A percentile compares a stretch with the other conserved stretches of the same genome.
Conservation (phyloP, 108 stramenopile genomes). For the Discostella stelligeroides region DNA sequence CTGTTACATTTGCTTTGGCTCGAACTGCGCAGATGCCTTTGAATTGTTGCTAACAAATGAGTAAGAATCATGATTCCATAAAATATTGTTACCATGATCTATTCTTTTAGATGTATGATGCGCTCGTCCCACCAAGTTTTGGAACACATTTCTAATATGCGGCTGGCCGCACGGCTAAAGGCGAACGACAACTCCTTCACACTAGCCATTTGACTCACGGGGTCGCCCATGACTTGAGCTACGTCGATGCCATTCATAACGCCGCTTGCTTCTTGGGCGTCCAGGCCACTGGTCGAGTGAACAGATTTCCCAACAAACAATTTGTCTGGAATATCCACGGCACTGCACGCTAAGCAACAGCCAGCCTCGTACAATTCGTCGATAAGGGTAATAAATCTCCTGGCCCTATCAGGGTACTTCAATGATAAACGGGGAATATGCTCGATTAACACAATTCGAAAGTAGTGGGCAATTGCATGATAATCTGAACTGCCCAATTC, state of each 20-base stretch:
- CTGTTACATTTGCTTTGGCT: too few relatives aligned
- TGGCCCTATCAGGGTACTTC: constrained; percentile 70
- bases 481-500: constrained; percentile 94
- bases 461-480: constrained; percentile 83
- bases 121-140: constrained; percentile 75
- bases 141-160: constrained; percentile 85
- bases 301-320: constrained; percentile 51
- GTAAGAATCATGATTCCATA: too few relatives aligned
- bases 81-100: too few relatives aligned
- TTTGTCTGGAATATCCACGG: constrained; percentile 49
- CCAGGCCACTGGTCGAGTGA: not conserved
- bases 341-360: constrained; percentile 67
- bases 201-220: constrained; percentile 78
- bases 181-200: constrained; percentile 86
- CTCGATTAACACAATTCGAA: constrained; percentile 80
- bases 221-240: constrained; percentile 50
- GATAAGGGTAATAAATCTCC: constrained; percentile 97
- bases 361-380: constrained; percentile 96
- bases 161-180: constrained; percentile 82
- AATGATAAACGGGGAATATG: constrained; percentile 83
- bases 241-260: constrained; percentile 57
- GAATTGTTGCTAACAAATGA: too few relatives aligned
- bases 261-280: constrained; percentile 11
- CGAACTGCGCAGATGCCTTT: too few relatives aligned
- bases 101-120: not conserved